Evolutionary conservation across 2,329 filamentous ascomycete species (phyloP).

Genomic region (Dothideomycetes sp.): DNA sequence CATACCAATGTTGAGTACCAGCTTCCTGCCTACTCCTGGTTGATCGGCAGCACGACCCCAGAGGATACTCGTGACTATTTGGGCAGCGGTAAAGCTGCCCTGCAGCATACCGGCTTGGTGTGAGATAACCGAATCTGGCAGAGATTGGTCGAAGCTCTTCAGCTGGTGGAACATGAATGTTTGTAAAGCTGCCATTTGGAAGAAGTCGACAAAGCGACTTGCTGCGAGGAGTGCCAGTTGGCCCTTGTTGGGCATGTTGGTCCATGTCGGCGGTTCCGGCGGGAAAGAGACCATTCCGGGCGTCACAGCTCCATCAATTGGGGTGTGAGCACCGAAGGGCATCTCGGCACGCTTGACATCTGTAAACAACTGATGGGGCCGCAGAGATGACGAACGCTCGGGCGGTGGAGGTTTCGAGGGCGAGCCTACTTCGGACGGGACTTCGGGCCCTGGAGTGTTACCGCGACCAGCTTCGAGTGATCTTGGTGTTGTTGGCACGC

Average conservation of each 20-base stretch:
- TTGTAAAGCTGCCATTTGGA: slow-evolving; percentile 35
- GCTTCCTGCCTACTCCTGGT: slow-evolving; percentile 37
- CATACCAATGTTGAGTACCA: slow-evolving; percentile 32
- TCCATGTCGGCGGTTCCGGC: slow-evolving; percentile 27
- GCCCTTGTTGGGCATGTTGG: slow-evolving; percentile 32
- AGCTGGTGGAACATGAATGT: slow-evolving; percentile 38
- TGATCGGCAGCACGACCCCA: slow-evolving; percentile 34
- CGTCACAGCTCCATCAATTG: slow-evolving; percentile 6
- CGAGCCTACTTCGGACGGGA: neutral
- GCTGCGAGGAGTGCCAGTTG: slow-evolving; percentile 32
- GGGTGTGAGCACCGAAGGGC: slow-evolving; percentile 3
- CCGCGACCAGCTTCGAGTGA: slow-evolving; percentile 10
- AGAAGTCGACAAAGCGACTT: slow-evolving; percentile 37
- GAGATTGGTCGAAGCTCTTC: slow-evolving; percentile 31
- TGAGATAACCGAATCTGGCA: slow-evolving; percentile 40
- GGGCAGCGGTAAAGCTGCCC: slow-evolving; percentile 34
- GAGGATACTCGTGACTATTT: slow-evolving; percentile 34
- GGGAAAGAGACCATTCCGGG: slow-evolving; percentile 13
- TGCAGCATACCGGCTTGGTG: slow-evolving; percentile 34
- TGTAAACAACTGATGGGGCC: slow-evolving; percentile 4
- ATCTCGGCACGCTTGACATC: neutral
- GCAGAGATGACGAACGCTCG: slow-evolving; percentile 2
- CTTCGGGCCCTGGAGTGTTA: neutral
- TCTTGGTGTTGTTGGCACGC: slow-evolving; percentile 4
- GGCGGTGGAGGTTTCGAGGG: slow-evolving; percentile 5